A percentile compares a stretch with the other conserved stretches of the same genome.
phyloP scores from a whole-genome alignment of 768 basidiomycete species.

The Pholiota molesta region DNA sequence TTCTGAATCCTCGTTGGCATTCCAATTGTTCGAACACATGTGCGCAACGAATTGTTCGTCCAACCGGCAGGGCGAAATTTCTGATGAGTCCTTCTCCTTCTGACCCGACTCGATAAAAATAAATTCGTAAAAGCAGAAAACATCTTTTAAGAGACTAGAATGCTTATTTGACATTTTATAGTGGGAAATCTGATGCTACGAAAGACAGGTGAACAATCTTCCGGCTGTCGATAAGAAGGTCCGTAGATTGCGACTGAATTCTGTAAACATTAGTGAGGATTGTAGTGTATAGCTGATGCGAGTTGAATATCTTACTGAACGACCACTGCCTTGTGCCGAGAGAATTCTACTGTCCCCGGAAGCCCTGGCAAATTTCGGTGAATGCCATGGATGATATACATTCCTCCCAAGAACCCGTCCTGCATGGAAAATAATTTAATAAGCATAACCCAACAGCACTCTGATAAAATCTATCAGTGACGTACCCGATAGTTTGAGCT shows the following conservation, averaged over 20 bases:
- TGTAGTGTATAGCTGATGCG: neutral
- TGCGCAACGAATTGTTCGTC: too few relatives aligned
- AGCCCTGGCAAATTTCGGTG: conserved; percentile 38
- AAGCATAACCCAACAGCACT: neutral
- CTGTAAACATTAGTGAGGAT: conserved; percentile 12
- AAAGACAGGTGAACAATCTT: conserved; percentile 51
- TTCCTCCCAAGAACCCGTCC: conserved; percentile 53
- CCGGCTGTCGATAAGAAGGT: conserved; percentile 40
- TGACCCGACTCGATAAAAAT: too few relatives aligned
- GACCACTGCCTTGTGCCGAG: conserved; percentile 53
- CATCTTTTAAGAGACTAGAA: too few relatives aligned
- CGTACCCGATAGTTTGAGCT: conserved; percentile 48
- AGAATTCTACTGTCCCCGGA: conserved; percentile 36
- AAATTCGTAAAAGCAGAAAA: too few relatives aligned
- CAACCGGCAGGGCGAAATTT: too few relatives aligned
- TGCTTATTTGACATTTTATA: neutral
- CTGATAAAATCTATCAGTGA: conserved; percentile 3
- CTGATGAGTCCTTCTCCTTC: too few relatives aligned
- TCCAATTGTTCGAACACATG: too few relatives aligned
- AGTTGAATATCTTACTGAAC: conserved; percentile 42
- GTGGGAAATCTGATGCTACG: conserved; percentile 46
- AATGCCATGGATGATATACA: conserved; percentile 55
- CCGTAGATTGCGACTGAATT: conserved; percentile 22
- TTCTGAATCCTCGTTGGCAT: too few relatives aligned
- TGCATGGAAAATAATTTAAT: conserved; percentile 20